phyloP scores from a whole-genome alignment of 441 rosid genomes.

The Gossypium armourianum region DNA sequence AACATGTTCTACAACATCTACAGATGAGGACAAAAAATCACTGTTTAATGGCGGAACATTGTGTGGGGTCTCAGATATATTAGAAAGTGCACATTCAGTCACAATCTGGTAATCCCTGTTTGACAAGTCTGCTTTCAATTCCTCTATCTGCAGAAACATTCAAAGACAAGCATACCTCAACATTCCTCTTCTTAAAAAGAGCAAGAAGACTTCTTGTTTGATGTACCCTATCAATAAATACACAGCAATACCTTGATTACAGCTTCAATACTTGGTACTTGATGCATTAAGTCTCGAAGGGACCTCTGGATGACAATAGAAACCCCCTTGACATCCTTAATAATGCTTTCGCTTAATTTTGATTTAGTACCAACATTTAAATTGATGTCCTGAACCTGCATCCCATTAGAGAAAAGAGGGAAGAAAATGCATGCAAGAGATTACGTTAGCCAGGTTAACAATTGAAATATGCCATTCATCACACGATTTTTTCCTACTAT shows the following conservation, averaged over 20 bases:
- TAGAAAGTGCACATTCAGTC: slow-evolving; percentile 77
- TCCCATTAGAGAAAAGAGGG: slow-evolving; percentile 3
- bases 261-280: slow-evolving; percentile 61
- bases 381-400: slow-evolving; percentile 85
- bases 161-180: slow-evolving; percentile 21
- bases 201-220: not conserved
- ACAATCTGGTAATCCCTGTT: slow-evolving; percentile 80
- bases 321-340: slow-evolving; percentile 82
- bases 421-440: not conserved
- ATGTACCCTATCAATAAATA: slow-evolving; percentile 12
- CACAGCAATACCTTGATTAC: slow-evolving; percentile 48
- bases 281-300: slow-evolving; percentile 83
- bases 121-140: slow-evolving; percentile 71
- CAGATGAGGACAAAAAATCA: slow-evolving; percentile 33
- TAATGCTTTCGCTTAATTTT: slow-evolving; percentile 77
- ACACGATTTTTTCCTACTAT: not conserved
- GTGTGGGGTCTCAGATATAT: slow-evolving; percentile 70
- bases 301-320: slow-evolving; percentile 73
- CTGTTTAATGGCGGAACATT: slow-evolving; percentile 45
- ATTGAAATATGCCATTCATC: not conserved
- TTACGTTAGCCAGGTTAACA: slow-evolving; percentile 10
- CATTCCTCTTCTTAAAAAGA: slow-evolving; percentile 7
- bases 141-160: slow-evolving; percentile 55
- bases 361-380: slow-evolving; percentile 76
- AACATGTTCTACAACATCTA: slow-evolving; percentile 35